Base-by-base conservation (phyloP, 129 eudicot species). In the Pulicaria dysenterica region DNA sequence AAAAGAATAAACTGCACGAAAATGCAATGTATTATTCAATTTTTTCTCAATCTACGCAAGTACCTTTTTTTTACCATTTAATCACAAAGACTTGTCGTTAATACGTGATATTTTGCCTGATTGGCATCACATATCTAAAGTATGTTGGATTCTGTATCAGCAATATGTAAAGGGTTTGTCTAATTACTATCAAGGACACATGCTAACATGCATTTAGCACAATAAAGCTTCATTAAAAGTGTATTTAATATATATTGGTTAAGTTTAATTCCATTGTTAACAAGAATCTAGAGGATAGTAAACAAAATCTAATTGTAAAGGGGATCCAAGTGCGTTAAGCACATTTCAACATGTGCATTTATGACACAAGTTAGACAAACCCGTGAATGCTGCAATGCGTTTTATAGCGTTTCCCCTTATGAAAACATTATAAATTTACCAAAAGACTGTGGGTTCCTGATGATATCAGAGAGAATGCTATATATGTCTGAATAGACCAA, bases 401-500 rank as follows among this genome's bases (percentile, higher is more conserved):
- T 24, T 24, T 24, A 2, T 24, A 24, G 31, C 31, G 1, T 24
- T 24, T 24, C 1, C 31, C 31, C 31, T 24, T 24, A 24, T 55
- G 13, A 37, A 37, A 50, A 68, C 49, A 49, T n/a, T 5, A 14
- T 0, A 72, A 78, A 69, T 85, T 67, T 86, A 87, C 98, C 98
- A 64, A 79, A 92, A 71, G 79, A 57, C 5, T 37, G 69, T 17
- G 96, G 98, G 56, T 85, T 80, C 76, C 58, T 77, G 50, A 92
- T 92, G 73, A 92, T 82, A 39, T 83, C 82, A 1, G 55, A 64
- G 61, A 92, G 86, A 73, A 80, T 73, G 17, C 64, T 78, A 67
- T 92, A 92, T 8, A 91, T 75, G 63, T 92, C 84, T n/a, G 96
- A 77, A 58, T 89, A 78, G 64, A 92, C 98, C 82, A 92, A 7